Percentiles rank a stretch among this genome's conserved stretches.
Conservation (phyloP, 148 eudicot genomes). For the Rhododendron mucronatum region DNA sequence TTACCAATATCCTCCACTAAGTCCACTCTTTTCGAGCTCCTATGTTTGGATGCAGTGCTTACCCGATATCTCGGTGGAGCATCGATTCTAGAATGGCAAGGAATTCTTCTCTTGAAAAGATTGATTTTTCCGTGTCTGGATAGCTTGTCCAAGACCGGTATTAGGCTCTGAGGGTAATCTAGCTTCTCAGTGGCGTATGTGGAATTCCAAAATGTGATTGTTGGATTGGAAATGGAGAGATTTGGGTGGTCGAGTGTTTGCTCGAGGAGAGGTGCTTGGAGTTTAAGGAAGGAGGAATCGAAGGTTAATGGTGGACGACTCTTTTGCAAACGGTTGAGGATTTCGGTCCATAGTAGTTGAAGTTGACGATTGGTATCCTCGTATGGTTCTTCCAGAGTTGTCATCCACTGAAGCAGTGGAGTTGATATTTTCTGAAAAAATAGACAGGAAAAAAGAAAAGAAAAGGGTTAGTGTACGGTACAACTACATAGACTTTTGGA, state of each 20-base stretch:
- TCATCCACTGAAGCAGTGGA: slow-evolving; percentile 58
- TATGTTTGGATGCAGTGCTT: slow-evolving; percentile 30
- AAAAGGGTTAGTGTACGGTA: neutral
- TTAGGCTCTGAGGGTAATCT: slow-evolving; percentile 50
- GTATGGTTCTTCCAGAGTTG: slow-evolving; percentile 21
- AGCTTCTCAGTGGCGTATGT: slow-evolving; percentile 50
- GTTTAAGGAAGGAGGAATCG: slow-evolving; percentile 52
- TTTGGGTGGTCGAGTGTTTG: slow-evolving; percentile 65
- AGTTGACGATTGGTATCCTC: slow-evolving; percentile 26
- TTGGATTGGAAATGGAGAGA: slow-evolving; percentile 50
- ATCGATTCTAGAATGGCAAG: slow-evolving; percentile 10
- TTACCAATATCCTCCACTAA: slow-evolving; percentile 21
- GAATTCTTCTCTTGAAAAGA: slow-evolving; percentile 28
- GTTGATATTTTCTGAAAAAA: slow-evolving; percentile 42
- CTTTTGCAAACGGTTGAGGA: slow-evolving; percentile 47
- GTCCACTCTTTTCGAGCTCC: slow-evolving; percentile 70
- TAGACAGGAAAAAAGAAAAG: neutral
- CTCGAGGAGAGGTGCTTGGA: slow-evolving; percentile 54
- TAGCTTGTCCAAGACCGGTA: slow-evolving; percentile 60
- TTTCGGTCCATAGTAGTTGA: slow-evolving; percentile 54
- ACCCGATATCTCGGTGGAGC: slow-evolving; percentile 28
- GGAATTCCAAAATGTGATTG: slow-evolving; percentile 74
- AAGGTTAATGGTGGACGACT: slow-evolving; percentile 52
- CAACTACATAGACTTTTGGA: neutral
- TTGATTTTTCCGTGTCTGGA: slow-evolving; percentile 45